Evolutionary conservation across 2,329 filamentous ascomycete species (phyloP), one percentile per base, ranked within the genome.

Genomic region (Neoscytalidium dimidiatum): DNA sequence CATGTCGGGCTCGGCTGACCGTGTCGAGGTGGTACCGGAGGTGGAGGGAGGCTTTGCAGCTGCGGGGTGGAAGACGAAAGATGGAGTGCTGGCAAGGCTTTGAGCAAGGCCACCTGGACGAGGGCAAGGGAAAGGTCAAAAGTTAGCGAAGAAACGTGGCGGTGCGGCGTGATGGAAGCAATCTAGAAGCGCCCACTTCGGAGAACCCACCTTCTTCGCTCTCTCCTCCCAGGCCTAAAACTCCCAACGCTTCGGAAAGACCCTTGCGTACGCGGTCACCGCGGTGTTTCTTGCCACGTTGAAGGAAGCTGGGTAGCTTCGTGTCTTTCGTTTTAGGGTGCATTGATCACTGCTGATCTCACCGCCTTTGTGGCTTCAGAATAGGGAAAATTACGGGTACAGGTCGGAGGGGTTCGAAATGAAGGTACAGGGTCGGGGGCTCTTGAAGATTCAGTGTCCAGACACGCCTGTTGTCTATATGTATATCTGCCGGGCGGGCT

Each of bases 341-440:
- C 63, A 64, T 64, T 64, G 63, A 60, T 64, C 63, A 64, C 44
- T 64, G 63, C 63, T 64, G 63, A 64, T 64, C 63, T 52, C 63
- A 52, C 53, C 52, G 63, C 63, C 48, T 60, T 64, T 64, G 43
- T 57, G 62, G 62, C 49, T 56, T 58, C 48, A 38, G 43, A 41
- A 49, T 44, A 26, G 38, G 41, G 35, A 46, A 56, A 44, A 64
- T 64, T 62, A 63, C 48, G 61, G 61, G 41, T 52, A 53, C 48
- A 51, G 49, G 46, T 53, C 35, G 33, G 48, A n/a, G 48, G 49
- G 61, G 49, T 53, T n/a, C 44, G 61, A 63, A 63, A 52, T 44
- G 61, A 63, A 29, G 62, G 41, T 41, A 46, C 62, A 57, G 51
- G 62, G 62, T 64, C 43, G 49, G 43, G 49, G 51, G 38, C 11